phyloP scores from a whole-genome alignment of 2,329 filamentous ascomycete species.

The Colletotrichum abscissum region DNA sequence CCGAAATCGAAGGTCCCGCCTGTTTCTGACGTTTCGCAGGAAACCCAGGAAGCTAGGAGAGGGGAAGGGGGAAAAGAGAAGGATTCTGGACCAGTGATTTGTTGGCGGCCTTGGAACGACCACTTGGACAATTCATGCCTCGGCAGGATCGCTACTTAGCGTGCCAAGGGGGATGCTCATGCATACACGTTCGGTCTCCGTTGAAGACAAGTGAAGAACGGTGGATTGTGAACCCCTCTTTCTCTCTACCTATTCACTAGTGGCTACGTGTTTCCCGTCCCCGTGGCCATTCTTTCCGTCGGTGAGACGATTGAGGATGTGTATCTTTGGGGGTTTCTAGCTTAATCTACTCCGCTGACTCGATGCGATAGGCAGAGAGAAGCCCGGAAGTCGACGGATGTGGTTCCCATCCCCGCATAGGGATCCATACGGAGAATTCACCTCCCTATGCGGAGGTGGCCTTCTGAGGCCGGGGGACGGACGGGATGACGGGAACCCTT shows the following conservation, averaged over 20 bases:
- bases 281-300: background rate
- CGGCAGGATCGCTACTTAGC: background rate
- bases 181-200: background rate
- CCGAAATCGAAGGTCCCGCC: background rate
- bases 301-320: background rate
- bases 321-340: background rate
- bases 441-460: background rate
- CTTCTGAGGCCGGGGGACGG: background rate
- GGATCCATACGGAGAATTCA: background rate
- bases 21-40: background rate
- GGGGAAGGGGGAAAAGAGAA: background rate
- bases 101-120: background rate
- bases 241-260: too few relatives aligned
- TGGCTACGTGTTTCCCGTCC: too few relatives aligned
- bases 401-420: background rate
- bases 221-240: background rate
- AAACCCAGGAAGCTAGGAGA: background rate
- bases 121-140: conserved; percentile 6
- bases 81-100: background rate
- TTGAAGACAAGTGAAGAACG: background rate
- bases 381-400: background rate
- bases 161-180: background rate
- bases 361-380: background rate
- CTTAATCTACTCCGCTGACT: background rate
- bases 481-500: background rate